Base-by-base conservation (phyloP, 176 grass and related monocot genomes). In the Oryza rufipogon region DNA sequence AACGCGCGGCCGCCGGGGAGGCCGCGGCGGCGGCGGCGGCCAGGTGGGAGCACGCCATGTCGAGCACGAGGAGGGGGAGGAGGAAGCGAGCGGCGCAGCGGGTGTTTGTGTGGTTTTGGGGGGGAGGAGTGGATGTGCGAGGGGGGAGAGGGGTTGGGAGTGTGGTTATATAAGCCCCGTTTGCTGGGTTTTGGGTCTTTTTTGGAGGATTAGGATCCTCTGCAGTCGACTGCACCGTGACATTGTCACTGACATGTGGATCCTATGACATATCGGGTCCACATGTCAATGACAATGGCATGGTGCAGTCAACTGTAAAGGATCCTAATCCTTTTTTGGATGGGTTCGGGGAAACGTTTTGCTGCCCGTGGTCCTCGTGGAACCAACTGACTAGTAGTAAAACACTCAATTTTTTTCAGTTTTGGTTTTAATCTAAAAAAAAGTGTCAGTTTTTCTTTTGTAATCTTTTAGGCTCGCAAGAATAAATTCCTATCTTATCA, bases 41-140 rank as follows among this genome's bases (percentile, higher is more conserved):
- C 7, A 90, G 80, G n/a, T 39, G 69, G 66, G 73, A 34, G 80
- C 46, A 86, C 28, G 75, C 84, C 89, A 90, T 90, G 26, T 8
- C 51, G 36, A 68, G 28, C 47, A 7, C 30, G 30, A 9, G 70
- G 7, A 2, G 28, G 28, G 28, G 48, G 38, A 34, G 32, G 77
- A 2, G 32, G 39, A 41, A 7, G 68, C 25, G 20, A 11, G 34
- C 16, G 66, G 19, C 4, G 30, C 1, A 4, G 49, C 65, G 15
- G 74, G 75, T 36, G 34, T 36, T 36, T 52, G 52, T 20, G 11
- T 10, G 42, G 42, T 44, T 73, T 33, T 61, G 52, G 15, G 19
- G 75, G 7, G 36, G 36, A 6, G 36, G 19, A 48, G 52, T 44
- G 42, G 42, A 44, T 8, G 39, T 41, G 39, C 39, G 34, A 32